Conservation (phyloP, 2,329 filamentous ascomycete genomes). For the Plenodomus lindquistii region DNA sequence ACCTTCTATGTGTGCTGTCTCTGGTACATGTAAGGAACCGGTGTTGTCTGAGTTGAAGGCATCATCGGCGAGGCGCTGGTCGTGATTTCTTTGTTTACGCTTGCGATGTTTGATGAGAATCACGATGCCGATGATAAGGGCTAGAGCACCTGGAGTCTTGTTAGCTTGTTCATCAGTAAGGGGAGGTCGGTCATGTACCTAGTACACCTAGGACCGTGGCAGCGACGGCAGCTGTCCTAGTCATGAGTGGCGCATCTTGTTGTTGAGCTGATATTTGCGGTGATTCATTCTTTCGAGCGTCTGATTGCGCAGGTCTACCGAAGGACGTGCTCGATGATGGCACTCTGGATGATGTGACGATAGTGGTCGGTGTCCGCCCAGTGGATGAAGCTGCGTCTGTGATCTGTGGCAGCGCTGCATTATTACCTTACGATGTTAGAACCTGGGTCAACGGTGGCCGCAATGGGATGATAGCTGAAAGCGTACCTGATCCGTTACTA, state of each 20-base stretch:
- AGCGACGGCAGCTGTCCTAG: constrained; percentile 34
- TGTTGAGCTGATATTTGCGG: neutral
- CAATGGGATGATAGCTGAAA: neutral
- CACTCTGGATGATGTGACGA: neutral
- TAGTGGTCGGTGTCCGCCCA: neutral
- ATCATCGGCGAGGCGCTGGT: constrained; percentile 26
- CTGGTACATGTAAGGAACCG: constrained; percentile 22
- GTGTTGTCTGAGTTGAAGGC: constrained; percentile 32
- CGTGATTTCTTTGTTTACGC: constrained; percentile 14
- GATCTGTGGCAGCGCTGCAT: constrained; percentile 11
- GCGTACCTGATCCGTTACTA: neutral
- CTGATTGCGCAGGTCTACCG: constrained; percentile 6
- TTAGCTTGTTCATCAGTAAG: neutral
- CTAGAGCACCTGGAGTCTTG: constrained; percentile 27
- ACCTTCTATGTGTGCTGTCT: constrained; percentile 23
- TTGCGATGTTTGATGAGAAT: constrained; percentile 32
- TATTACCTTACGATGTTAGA: constrained; percentile 12
- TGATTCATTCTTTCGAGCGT: constrained; percentile 2
- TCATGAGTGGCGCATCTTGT: constrained; percentile 22
- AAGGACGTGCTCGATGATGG: neutral
- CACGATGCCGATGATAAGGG: constrained; percentile 25
- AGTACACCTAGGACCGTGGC: constrained; percentile 37
- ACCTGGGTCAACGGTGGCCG: constrained; percentile 8
- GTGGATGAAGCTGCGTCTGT: constrained; percentile 4
- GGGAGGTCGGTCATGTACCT: constrained; percentile 17